These are phyloP conservation scores for Mortierella hygrophila DNA, from an alignment of 192 early-diverging fungal genomes.

Conservation along the genomic window DNA sequence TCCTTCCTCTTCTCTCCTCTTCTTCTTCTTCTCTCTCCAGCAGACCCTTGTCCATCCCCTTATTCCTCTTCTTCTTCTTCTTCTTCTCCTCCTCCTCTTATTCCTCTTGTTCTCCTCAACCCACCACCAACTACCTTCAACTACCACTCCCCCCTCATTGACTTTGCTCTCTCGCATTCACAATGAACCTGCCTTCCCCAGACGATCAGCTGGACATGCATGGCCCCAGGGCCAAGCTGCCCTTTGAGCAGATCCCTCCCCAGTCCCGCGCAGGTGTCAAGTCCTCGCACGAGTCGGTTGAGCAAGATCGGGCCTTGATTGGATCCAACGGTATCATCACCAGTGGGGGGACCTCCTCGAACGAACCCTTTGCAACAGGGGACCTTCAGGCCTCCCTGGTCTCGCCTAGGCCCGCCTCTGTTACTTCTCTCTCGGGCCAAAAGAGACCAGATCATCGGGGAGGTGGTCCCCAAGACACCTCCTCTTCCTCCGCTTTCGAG, in stretches of 20 bases:
- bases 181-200: constrained; percentile 53
- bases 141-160: not conserved
- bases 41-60: not conserved
- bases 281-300: constrained; percentile 40
- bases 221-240: constrained; percentile 37
- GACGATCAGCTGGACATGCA: constrained; percentile 50
- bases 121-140: not conserved
- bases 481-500: not conserved
- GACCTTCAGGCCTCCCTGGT: constrained; percentile 26
- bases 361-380: not conserved
- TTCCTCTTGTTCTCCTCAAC: not conserved
- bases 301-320: constrained; percentile 23
- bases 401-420: constrained; percentile 27
- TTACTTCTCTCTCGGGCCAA: constrained; percentile 1
- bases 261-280: constrained; percentile 42
- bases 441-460: constrained; percentile 13
- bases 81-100: not conserved
- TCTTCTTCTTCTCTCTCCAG: not conserved
- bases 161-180: not conserved
- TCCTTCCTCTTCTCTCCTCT: not conserved
- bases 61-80: constrained; percentile 6
- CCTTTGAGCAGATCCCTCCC: constrained; percentile 42
- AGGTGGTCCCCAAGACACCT: not conserved
- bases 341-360: constrained; percentile 14
- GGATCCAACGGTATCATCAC: constrained; percentile 46